Conservation (phyloP, 805 yeast species). For the Wickerhamiella occidentalis region DNA sequence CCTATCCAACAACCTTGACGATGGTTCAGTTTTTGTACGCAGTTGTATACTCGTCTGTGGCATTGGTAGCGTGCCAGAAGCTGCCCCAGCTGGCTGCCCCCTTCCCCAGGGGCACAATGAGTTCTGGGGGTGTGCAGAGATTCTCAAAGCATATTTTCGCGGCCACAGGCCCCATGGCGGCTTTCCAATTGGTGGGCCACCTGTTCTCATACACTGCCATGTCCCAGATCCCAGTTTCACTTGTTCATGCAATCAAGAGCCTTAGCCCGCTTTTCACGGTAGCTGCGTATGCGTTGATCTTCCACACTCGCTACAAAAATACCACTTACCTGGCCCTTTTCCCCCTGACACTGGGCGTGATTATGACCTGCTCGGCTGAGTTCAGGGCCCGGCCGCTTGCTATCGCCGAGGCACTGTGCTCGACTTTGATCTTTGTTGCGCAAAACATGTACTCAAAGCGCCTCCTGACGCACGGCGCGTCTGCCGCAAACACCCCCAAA, state of each 20-base stretch:
- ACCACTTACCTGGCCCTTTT: constrained; percentile 67
- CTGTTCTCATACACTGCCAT: constrained; percentile 89
- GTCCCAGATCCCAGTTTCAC: constrained; percentile 78
- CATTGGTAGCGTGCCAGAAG: constrained; percentile 18
- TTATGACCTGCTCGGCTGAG: constrained; percentile 42
- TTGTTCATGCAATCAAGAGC: constrained; percentile 90
- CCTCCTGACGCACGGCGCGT: constrained; percentile 42
- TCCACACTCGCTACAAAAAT: constrained; percentile 42
- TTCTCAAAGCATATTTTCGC: constrained; percentile 24
- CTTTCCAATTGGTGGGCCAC: constrained; percentile 87
- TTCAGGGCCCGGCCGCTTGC: constrained; percentile 44
- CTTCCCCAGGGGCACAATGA: constrained; percentile 29
- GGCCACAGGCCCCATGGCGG: constrained; percentile 80
- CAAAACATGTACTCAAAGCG: constrained; percentile 82
- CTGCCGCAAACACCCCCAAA: constrained; percentile 25
- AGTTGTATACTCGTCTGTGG: constrained; percentile 32
- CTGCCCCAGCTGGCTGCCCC: constrained; percentile 21
- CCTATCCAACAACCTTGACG: constrained; percentile 79
- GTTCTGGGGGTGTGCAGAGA: constrained; percentile 16
- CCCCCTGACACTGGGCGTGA: constrained; percentile 76
- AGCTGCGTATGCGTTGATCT: constrained; percentile 53
- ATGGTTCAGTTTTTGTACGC: constrained; percentile 76
- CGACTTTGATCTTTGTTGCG: constrained; percentile 65
- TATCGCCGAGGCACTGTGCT: constrained; percentile 50
- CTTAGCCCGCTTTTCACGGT: constrained; percentile 85